phyloP scores from a whole-genome alignment of 805 yeast species.

The Myxozyma sirexii region DNA sequence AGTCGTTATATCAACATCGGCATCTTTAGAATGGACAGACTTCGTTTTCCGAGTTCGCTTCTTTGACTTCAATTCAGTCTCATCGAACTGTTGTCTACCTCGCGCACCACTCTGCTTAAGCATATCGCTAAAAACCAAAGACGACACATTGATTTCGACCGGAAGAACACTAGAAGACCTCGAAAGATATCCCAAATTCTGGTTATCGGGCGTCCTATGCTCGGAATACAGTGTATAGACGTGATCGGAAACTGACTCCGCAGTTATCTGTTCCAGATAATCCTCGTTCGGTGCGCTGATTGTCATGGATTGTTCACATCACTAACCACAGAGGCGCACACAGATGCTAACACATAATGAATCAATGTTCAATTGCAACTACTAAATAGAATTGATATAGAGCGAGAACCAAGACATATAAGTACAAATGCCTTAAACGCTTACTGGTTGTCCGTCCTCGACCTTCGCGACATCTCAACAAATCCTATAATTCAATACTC shows the following conservation, averaged over 20 bases:
- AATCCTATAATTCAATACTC: too few relatives aligned
- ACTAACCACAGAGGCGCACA: not conserved
- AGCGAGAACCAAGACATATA: too few relatives aligned
- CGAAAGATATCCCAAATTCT: constrained; percentile 24
- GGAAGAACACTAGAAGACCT: constrained; percentile 11
- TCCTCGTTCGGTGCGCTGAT: not conserved
- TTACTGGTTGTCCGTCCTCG: not conserved
- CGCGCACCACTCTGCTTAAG: not conserved
- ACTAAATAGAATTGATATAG: too few relatives aligned
- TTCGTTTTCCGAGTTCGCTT: not conserved
- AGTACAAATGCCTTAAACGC: too few relatives aligned
- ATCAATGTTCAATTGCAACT: too few relatives aligned
- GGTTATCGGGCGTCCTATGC: constrained; percentile 12
- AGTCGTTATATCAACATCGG: not conserved
- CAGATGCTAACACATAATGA: too few relatives aligned
- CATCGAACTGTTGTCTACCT: not conserved
- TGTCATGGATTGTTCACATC: not conserved
- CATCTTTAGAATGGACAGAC: not conserved
- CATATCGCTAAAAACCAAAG: not conserved
- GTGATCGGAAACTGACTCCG: constrained; percentile 16
- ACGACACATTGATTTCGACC: not conserved
- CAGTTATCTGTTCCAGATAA: constrained; percentile 2
- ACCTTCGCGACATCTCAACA: not conserved
- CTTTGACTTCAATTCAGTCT: not conserved
- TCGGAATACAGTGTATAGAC: constrained; percentile 14